These are phyloP conservation scores for Toxoplasma gondii DNA, from an alignment of 169 alveolate species.

Conservation along the genomic window DNA sequence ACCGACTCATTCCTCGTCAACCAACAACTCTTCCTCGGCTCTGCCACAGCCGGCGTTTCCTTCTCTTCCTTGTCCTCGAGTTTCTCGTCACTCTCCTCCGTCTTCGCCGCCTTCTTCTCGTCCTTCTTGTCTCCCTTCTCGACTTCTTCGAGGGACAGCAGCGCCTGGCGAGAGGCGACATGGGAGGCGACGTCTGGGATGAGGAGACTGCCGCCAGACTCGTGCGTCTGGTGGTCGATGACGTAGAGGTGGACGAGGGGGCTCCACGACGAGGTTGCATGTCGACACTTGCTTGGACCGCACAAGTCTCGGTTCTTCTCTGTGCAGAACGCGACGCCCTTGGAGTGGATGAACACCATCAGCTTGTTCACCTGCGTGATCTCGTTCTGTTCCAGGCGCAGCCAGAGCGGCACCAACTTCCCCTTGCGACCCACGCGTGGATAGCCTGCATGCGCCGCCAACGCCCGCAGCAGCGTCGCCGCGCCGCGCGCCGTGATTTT, in stretches of 20 bases:
- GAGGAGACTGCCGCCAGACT: neutral
- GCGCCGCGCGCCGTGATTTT: slow-evolving; percentile 26
- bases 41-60: neutral
- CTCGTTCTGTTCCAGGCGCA: slow-evolving; percentile 32
- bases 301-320: slow-evolving; percentile 20
- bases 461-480: slow-evolving; percentile 23
- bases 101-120: neutral
- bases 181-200: neutral
- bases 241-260: slow-evolving; percentile 18
- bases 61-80: neutral
- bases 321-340: slow-evolving; percentile 10
- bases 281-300: slow-evolving; percentile 24
- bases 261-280: neutral
- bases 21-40: neutral
- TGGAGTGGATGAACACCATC: slow-evolving; percentile 10
- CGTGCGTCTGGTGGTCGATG: neutral
- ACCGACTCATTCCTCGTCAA: neutral
- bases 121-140: neutral
- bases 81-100: neutral
- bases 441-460: neutral
- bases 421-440: slow-evolving; percentile 19
- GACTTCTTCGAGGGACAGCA: neutral
- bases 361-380: slow-evolving; percentile 18
- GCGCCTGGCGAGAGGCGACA: neutral
- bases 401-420: slow-evolving; percentile 18